Evolutionary conservation across 345 rosid genomes (phyloP), one percentile per base, ranked within the genome.

Genomic region (Rubroshorea leprosula): DNA sequence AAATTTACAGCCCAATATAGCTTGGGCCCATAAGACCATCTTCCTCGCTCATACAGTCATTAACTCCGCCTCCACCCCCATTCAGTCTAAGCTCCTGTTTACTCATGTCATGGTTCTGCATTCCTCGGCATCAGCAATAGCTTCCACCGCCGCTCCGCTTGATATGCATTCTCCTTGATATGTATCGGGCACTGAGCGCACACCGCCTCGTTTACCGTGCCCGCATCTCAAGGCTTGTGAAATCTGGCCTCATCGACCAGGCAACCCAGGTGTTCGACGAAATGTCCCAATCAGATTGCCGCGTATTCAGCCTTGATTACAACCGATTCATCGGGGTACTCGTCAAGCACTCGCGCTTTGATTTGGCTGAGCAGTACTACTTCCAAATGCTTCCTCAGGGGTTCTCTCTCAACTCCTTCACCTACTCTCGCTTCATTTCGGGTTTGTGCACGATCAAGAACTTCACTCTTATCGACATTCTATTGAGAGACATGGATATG

Each of bases 401-500:
- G 11, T 85, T 87, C 68, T 85, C 95, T n/a, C 76, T 89, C 17
- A 75, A 80, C 58, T 70, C 90, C 15, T 85, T 87, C 73, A 93
- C 99, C 62, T 85, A 87, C 81, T 89, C 97, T 52, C 83, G 99
- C 47, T 85, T 89, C 77, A 89, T 93, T 67, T 89, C 96, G 47
- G 80, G 87, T 65, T 80, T 93, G 63, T 93, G 96, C 65, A 31
- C 75, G 58, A 76, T 75, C 50, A 80, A 74, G 63, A 74, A 82
- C 63, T 69, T 87, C 66, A 54, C 57, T n/a, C 75, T 82, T 47
- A 77, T 89, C 55, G 78, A 89, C 20, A 63, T 64, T 54, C 73
- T 93, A 29, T 25, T 89, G 22, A 66, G 46, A 41, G 93, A 87
- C 65, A 93, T 87, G 97, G 95, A 78, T 54, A 76, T 63, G 51